Evolutionary conservation across 371 early-diverging fungal species (phyloP).

Genomic region (Cokeromyces recurvatus): DNA sequence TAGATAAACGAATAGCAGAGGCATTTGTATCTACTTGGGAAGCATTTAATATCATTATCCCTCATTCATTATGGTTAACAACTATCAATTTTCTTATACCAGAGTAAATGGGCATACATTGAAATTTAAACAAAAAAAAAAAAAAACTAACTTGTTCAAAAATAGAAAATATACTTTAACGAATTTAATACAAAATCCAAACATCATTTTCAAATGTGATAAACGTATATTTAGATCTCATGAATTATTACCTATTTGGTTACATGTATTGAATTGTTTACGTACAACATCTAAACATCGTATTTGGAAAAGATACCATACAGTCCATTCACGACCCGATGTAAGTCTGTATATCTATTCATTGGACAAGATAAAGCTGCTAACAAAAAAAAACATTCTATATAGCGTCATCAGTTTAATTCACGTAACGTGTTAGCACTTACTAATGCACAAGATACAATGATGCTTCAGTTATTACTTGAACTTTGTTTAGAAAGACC

Average conservation of each 20-base stretch:
- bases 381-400: not conserved
- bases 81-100: conserved; percentile 16
- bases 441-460: conserved; percentile 50
- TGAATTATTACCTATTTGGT: conserved; percentile 41
- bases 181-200: conserved; percentile 44
- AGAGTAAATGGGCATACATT: too few species aligned
- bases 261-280: conserved; percentile 42
- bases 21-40: conserved; percentile 40
- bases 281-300: conserved; percentile 39
- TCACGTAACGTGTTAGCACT: conserved; percentile 47
- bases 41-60: conserved; percentile 30
- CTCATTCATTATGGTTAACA: conserved; percentile 36
- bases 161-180: conserved; percentile 30
- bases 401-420: conserved; percentile 23
- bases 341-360: conserved; percentile 4
- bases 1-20: conserved; percentile 20
- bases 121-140: not conserved
- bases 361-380: not conserved
- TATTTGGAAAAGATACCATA: conserved; percentile 41
- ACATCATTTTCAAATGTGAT: conserved; percentile 48
- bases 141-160: not conserved
- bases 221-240: conserved; percentile 46
- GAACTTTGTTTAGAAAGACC: conserved; percentile 32
- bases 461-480: conserved; percentile 48
- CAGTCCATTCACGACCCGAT: conserved; percentile 12